phyloP scores from a whole-genome alignment of 2,329 filamentous ascomycete genomes.

The Diaporthe sp. region DNA sequence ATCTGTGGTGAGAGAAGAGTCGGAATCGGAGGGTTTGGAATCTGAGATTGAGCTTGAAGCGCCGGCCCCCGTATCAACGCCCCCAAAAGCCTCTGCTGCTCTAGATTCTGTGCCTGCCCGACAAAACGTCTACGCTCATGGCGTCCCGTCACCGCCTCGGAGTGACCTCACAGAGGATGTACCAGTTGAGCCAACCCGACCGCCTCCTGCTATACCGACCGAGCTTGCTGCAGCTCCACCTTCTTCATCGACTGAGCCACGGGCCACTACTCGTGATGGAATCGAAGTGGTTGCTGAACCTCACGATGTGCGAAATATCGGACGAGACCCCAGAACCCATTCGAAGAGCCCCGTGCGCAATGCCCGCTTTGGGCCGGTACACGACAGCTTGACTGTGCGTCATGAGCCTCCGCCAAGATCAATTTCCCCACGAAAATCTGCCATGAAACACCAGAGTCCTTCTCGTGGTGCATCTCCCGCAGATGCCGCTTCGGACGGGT shows the following conservation, averaged over 20 bases:
- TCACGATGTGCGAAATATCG: conserved; percentile 35
- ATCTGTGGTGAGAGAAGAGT: conserved; percentile 60
- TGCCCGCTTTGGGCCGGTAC: conserved; percentile 74
- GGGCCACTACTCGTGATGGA: conserved; percentile 29
- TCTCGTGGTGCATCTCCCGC: conserved; percentile 66
- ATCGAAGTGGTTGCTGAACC: conserved; percentile 36
- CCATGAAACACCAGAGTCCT: conserved; percentile 75
- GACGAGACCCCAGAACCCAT: conserved; percentile 52
- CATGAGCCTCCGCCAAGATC: conserved; percentile 80
- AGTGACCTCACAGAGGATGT: conserved; percentile 38
- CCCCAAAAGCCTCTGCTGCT: conserved; percentile 47
- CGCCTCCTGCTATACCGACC: conserved; percentile 15
- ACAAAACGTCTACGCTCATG: conserved; percentile 46
- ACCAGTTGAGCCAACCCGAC: not conserved
- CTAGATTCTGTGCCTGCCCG: conserved; percentile 54
- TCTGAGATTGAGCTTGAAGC: conserved; percentile 44
- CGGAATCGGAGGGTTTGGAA: conserved; percentile 46
- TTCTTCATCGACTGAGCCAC: conserved; percentile 37
- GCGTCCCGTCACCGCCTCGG: conserved; percentile 38
- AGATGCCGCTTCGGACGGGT: conserved; percentile 62
- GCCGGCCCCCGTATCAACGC: conserved; percentile 25
- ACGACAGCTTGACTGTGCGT: conserved; percentile 68
- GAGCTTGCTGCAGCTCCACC: conserved; percentile 38
- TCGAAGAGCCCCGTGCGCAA: conserved; percentile 76
- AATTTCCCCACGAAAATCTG: conserved; percentile 82